A percentile compares a stretch with the other conserved stretches of the same genome.
Conservation (phyloP, 2,329 filamentous ascomycete genomes). For the Aureobasidium leucospermi region DNA sequence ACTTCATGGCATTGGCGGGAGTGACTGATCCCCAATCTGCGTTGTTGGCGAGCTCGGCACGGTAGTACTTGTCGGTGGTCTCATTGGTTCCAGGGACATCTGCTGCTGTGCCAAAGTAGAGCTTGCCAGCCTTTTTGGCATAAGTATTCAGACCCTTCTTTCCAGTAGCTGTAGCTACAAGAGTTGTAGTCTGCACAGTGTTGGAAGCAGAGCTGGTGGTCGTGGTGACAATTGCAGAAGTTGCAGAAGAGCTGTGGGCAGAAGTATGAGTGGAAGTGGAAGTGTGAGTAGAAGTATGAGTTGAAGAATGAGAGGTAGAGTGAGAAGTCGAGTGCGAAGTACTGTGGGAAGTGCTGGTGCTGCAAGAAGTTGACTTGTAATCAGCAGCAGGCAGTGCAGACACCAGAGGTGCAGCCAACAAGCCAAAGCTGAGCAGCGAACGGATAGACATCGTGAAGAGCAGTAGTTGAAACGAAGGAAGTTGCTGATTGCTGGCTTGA, state of each 20-base stretch:
- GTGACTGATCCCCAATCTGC: conserved; percentile 59
- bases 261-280: background rate
- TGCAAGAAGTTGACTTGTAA: conserved; percentile 9
- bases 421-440: conserved; percentile 11
- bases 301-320: background rate
- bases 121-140: conserved; percentile 47
- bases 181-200: conserved; percentile 8
- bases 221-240: background rate
- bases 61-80: conserved; percentile 48
- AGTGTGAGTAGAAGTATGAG: background rate
- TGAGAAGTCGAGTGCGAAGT: conserved; percentile 2
- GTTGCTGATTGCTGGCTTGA: conserved; percentile 1
- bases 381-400: conserved; percentile 7
- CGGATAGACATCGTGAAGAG: conserved; percentile 12
- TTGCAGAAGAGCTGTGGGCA: background rate
- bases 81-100: conserved; percentile 42
- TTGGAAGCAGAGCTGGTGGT: conserved; percentile 7
- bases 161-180: conserved; percentile 2
- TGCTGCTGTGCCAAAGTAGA: conserved; percentile 53
- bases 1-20: conserved; percentile 54
- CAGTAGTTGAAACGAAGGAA: background rate
- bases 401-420: conserved; percentile 9
- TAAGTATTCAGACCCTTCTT: conserved; percentile 41
- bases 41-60: conserved; percentile 46
- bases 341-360: conserved; percentile 6